Evolutionary conservation across 495 filamentous ascomycete species (phyloP), one percentile per base, ranked within the genome.

Genomic region (Hypomontagnella submonticulosa): DNA sequence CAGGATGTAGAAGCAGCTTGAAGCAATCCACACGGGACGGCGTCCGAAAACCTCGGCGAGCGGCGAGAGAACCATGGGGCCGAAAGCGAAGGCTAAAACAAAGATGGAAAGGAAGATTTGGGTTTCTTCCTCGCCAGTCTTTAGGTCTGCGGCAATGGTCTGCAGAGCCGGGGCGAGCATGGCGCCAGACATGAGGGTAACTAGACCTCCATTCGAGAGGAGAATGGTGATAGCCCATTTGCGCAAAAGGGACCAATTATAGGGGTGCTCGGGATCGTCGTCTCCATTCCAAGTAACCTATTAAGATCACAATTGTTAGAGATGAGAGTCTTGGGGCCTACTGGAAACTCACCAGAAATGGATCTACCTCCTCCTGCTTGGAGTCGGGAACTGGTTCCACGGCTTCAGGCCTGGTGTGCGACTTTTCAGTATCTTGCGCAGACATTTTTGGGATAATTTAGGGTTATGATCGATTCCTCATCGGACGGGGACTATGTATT

Each of bases 91-190:
- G 32, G 85, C 84, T 0, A 85, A 66, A 4, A 84, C 48, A 57
- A 82, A 81, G 18, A 80, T 74, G 8, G 77, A 79, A 0, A 82
- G 74, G 4, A 71, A 56, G 11, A 79, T 61, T 13, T 63, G 66
- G 1, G 68, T 50, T 19, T 77, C 66, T 5, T 66, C 43, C 8
- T 58, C 40, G 51, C 71, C 75, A 5, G 90, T 86, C 33, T 84
- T 23, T 9, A 91, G 77, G 3, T 91, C 87, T 4, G 69, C 63
- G 34, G 80, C 70, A 27, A 90, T 79, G 7, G 79, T 68, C 8
- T 70, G 33, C 9, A 92, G 65, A 1, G 87, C 88, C 0, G 89
- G 89, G 0, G 89, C 84, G 18, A 91, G 81, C 83, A 91, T 90
- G 2, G 85, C 87, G 1, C 84, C 87, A 0, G 88, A 86, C 18